Evolutionary conservation across 1,284 basidiomycete species (phyloP).

Genomic region (Meira miltonrushii): DNA sequence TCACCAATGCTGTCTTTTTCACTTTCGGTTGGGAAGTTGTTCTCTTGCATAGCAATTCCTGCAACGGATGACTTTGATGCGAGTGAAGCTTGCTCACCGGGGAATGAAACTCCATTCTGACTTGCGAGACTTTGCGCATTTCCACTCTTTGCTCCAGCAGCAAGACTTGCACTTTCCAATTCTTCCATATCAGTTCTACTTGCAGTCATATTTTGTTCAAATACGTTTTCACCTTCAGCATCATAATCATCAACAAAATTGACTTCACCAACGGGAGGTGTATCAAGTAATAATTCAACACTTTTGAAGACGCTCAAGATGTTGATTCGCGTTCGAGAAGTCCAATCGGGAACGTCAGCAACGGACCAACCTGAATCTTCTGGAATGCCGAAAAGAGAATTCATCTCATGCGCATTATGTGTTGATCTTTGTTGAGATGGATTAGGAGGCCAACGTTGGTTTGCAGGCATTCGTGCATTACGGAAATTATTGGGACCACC

Average conservation of each 20-base stretch:
- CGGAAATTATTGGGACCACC: background rate
- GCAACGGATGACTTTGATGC: background rate
- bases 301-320: constrained; percentile 40
- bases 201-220: constrained; percentile 3
- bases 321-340: constrained; percentile 40
- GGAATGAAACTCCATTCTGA: background rate
- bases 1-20: constrained; percentile 27
- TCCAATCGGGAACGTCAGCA: constrained; percentile 38
- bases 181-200: constrained; percentile 1
- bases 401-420: background rate
- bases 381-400: constrained; percentile 35
- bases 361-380: constrained; percentile 45
- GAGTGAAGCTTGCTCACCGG: background rate
- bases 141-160: constrained; percentile 2
- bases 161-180: constrained; percentile 3
- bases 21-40: background rate
- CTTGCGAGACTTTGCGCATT: background rate
- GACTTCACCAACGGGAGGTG: constrained; percentile 35
- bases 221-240: constrained; percentile 4
- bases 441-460: too few relatives aligned
- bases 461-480: too few relatives aligned
- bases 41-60: constrained; percentile 21
- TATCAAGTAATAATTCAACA: constrained; percentile 41
- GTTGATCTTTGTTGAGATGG: background rate
- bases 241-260: constrained; percentile 30